These are phyloP conservation scores for Elasticomyces elasticus DNA, from an alignment of 495 filamentous ascomycete species.

Conservation along the genomic window DNA sequence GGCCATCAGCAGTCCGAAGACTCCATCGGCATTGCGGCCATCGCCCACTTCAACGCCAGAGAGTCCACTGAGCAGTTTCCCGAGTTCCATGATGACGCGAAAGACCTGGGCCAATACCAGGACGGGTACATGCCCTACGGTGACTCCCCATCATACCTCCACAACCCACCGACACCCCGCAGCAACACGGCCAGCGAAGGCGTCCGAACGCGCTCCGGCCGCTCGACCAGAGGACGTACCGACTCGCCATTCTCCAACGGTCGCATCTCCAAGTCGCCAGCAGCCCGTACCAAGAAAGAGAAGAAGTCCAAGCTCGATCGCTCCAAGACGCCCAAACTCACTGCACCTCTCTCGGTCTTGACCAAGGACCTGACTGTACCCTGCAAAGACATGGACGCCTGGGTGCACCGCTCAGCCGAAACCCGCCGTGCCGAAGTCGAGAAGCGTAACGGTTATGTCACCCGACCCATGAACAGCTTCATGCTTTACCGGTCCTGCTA, in stretches of 20 bases:
- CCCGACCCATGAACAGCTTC: constrained; percentile 95
- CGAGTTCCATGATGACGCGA: constrained; percentile 11
- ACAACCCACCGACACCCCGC: constrained; percentile 34
- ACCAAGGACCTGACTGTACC: constrained; percentile 58
- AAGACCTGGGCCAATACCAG: constrained; percentile 16
- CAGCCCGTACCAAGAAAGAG: constrained; percentile 37
- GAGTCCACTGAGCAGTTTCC: constrained; percentile 13
- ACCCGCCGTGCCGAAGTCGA: constrained; percentile 57
- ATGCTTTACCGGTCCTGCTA: constrained; percentile 96
- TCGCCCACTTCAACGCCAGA: constrained; percentile 17
- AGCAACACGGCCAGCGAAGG: constrained; percentile 30
- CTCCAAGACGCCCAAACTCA: constrained; percentile 45
- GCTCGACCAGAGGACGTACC: constrained; percentile 29
- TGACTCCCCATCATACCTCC: constrained; percentile 14
- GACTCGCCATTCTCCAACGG: constrained; percentile 23
- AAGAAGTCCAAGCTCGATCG: constrained; percentile 43
- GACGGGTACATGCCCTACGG: constrained; percentile 11
- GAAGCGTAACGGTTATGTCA: constrained; percentile 65
- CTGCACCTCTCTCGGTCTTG: constrained; percentile 64
- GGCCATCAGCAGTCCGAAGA: constrained; percentile 7
- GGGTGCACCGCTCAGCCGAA: constrained; percentile 62
- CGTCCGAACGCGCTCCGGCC: constrained; percentile 40
- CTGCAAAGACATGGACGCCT: constrained; percentile 69
- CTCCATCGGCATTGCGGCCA: constrained; percentile 13
- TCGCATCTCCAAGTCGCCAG: constrained; percentile 35